A percentile compares a stretch with the other conserved stretches of the same genome.
phyloP scores from a whole-genome alignment of 2,329 filamentous ascomycete genomes.

The Thielaviopsis ethacetica region DNA sequence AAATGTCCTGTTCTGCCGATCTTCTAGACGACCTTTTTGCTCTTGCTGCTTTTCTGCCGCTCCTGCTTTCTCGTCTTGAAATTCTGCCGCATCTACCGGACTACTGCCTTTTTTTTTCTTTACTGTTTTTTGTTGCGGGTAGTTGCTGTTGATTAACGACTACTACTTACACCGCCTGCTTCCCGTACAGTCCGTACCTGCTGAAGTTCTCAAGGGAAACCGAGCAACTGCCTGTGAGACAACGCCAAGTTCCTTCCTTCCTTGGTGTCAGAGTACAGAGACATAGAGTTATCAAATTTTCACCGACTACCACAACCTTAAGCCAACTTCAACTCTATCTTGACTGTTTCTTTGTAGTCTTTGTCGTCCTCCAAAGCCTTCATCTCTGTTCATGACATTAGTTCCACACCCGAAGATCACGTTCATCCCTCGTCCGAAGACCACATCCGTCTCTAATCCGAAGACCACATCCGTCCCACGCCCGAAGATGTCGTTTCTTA shows the following conservation, averaged over 20 bases:
- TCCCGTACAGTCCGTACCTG: no score
- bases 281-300: neutral
- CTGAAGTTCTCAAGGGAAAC: no score
- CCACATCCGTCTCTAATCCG: no score
- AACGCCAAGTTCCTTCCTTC: neutral
- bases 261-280: neutral
- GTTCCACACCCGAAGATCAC: no score
- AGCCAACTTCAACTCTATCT: neutral
- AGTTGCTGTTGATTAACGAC: neutral
- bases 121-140: neutral
- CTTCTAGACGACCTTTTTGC: neutral
- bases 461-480: neutral
- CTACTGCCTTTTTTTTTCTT: neutral
- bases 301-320: no score
- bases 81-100: neutral
- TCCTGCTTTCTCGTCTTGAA: neutral
- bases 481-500: slow-evolving; percentile 8
- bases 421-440: no score
- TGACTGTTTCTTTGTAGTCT: neutral
- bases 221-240: no score
- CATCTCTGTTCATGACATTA: no score
- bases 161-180: no score
- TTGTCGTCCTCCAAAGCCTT: neutral
- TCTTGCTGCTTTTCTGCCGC: neutral
- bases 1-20: neutral